These are phyloP conservation scores for Tylopilus rubrobrunneus DNA, from an alignment of 768 basidiomycete genomes.

Conservation along the genomic window DNA sequence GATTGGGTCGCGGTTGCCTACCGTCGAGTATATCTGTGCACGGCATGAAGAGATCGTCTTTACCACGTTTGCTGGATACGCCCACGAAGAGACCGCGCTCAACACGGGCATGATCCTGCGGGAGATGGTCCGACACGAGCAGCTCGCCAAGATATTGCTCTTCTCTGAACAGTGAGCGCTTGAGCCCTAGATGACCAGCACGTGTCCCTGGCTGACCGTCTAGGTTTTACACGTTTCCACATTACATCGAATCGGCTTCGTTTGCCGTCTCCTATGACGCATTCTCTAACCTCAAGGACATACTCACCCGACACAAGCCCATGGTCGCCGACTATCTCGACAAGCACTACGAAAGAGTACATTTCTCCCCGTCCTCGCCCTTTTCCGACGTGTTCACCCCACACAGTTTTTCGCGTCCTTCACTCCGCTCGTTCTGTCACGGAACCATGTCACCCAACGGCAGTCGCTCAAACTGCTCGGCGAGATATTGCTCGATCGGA, in stretches of 20 bases:
- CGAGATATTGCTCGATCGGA: conserved; percentile 94
- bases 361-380: conserved; percentile 21
- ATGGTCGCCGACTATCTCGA: conserved; percentile 98
- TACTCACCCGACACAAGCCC: conserved; percentile 91
- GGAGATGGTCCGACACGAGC: conserved; percentile 94
- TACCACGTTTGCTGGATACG: conserved; percentile 84
- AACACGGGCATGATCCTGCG: conserved; percentile 98
- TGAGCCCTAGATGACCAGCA: too few relatives aligned
- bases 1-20: conserved; percentile 90
- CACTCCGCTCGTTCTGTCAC: conserved; percentile 84
- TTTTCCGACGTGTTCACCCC: neutral
- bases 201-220: conserved; percentile 1
- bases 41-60: conserved; percentile 76
- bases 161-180: conserved; percentile 93
- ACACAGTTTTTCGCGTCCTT: conserved; percentile 91
- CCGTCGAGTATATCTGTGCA: conserved; percentile 85
- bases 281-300: conserved; percentile 96
- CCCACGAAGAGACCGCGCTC: conserved; percentile 91
- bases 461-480: conserved; percentile 97
- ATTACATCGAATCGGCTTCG: conserved; percentile 96
- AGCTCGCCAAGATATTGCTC: conserved; percentile 81
- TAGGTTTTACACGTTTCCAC: conserved; percentile 96
- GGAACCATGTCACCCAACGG: conserved; percentile 97
- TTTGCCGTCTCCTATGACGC: conserved; percentile 99
- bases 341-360: conserved; percentile 91